Evolutionary conservation across 225 moss, liverwort and hornwort species (phyloP), one percentile per base, ranked within the genome.

Genomic region (Ulota crispa): DNA sequence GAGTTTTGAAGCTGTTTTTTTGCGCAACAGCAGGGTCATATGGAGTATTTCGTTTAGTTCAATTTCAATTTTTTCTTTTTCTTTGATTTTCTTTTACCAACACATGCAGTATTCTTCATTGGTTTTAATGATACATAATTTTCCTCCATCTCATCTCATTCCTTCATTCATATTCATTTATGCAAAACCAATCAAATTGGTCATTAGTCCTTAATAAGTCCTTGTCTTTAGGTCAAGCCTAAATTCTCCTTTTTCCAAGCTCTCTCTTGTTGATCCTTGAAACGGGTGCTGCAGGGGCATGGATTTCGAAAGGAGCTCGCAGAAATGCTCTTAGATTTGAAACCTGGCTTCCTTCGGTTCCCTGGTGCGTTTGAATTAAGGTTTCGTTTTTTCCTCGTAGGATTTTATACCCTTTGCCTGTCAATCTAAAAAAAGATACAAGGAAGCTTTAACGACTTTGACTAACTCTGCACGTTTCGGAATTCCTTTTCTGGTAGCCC

Each of bases 301-400:
- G 99, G 99, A 32, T 99, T 86, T 89, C 88, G 96, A 3, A 94
- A 89, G 81, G 96, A 94, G 54, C 89, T 99, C 23, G 99, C 94
- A 27, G 30, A 57, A 70, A 91, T 99, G 96, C 80, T 99, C 24
- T 85, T 82, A 43, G 93, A 93, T n/a, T 60, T 99, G 75, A 92
- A 93, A 15, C 99, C 99, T 69, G 96, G 90, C 19, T 99, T 99
- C 41, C 82, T 99, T 69, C 93, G 99, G 24, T 99, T 99, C 78
- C 99, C 99, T 87, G 99, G 94, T 98, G 39, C 37, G 55, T 12
- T 28, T 16, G 60, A 41, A 77, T 24, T n/a, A 62, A 43, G 11
- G 5, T 2, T 70, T 5, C 13, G 4, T 26, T 45, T 1, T 63
- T 31, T 31, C 56, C 56, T 56, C 63, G 15, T 30, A 2, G 31